These are phyloP conservation scores for Neltuma alba DNA, from an alignment of 306 rosid species.

Conservation along the genomic window DNA sequence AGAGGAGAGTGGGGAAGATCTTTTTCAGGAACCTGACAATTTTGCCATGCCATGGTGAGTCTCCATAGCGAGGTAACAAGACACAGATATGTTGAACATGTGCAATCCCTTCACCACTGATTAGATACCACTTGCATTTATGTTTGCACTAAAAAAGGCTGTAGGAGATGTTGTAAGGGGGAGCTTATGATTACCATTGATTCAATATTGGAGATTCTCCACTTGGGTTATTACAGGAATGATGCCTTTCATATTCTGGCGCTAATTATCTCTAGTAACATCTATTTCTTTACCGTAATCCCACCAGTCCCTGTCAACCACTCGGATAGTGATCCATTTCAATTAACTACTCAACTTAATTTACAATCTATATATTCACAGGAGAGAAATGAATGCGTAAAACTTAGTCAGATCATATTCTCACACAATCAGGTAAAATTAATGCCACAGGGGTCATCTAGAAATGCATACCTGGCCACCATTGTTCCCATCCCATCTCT, in stretches of 20 bases:
- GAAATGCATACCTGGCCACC: constrained; percentile 88
- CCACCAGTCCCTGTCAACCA: background rate
- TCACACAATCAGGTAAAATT: background rate
- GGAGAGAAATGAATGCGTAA: constrained; percentile 19
- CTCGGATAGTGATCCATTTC: constrained; percentile 15
- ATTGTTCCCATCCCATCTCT: constrained; percentile 99
- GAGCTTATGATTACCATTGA: background rate
- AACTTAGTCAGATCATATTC: constrained; percentile 31
- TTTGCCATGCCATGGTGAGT: constrained; percentile 1
- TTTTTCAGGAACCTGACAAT: background rate
- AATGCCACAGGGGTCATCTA: constrained; percentile 3
- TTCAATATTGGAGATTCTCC: background rate
- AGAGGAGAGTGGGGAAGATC: background rate
- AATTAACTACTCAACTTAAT: constrained; percentile 4
- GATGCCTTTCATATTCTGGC: background rate
- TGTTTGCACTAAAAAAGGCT: background rate
- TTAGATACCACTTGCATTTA: background rate
- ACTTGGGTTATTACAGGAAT: background rate
- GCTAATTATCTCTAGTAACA: background rate
- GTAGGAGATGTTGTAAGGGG: background rate
- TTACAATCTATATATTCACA: constrained; percentile 10
- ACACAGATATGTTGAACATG: background rate
- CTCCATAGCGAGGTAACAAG: background rate
- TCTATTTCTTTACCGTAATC: background rate
- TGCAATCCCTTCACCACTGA: constrained; percentile 2